Base-by-base conservation (phyloP, 164 flowering plant genomes). In the Hamamelis virginiana region DNA sequence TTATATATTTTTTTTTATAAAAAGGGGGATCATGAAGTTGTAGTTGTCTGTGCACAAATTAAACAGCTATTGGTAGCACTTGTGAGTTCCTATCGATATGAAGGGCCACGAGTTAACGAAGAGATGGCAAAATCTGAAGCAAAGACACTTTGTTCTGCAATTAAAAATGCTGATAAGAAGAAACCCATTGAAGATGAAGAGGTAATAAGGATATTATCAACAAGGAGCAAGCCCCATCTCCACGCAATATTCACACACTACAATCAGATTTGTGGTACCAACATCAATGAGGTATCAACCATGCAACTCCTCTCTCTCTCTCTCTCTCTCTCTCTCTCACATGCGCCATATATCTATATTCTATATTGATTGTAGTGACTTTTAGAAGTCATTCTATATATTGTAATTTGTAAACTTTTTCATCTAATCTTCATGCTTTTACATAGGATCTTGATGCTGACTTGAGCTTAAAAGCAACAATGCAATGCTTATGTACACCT, bases 181-280 rank as follows among this genome's bases (percentile, higher is more conserved):
- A 66, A 64, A 0, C 79, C 78, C 21, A 22, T 80, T 0, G 90
- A 85, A 52, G 76, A 87, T 28, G 91, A 84, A 1, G 90, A 87
- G 45, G 77, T 87, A 1, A 73, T 89, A 58, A 80, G 84, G 72
- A 87, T 91, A 18, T 66, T 89, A 9, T 19, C 89, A 52, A 91
- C 97, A 26, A 86, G 97, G 62, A 89, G 94, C 86, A 91, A 87
- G 80, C 78, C 62, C 21, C 91, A 85, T 72, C 81, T 89, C 64
- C 71, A 76, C 65, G 74, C 76, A 10, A 45, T 86, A 13, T 86
- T 72, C 74, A 71, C 68, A 13, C 79, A 82, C 68, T 87, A 85
- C 83, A 76, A 82, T 64, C 85, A 83, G 62, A 71, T 82, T 13
- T 48, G 69, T 25, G 83, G 85, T 61, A 72, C 79, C 15, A 47